Evolutionary conservation across 257 asterid species (phyloP).

Genomic region (Solanum virginianum): DNA sequence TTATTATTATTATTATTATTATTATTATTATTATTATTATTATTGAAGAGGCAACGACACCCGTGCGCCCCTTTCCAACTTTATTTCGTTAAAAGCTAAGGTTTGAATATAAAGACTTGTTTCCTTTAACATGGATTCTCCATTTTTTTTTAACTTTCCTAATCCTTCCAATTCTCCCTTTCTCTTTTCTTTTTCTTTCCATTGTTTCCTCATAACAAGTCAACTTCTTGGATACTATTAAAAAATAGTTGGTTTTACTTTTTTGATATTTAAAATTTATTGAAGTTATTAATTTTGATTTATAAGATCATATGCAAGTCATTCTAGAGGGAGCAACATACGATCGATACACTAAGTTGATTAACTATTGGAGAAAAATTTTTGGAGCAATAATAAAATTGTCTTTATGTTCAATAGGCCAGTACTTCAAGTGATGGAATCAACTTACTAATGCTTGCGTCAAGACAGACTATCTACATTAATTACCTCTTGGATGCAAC

Average conservation of each 20-base stretch:
- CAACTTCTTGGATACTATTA: not conserved
- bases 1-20: not conserved
- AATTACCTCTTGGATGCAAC: not conserved
- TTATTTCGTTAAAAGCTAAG: not conserved
- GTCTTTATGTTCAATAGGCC: not conserved
- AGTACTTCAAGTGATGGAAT: no score
- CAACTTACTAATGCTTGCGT: not conserved
- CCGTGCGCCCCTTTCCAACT: not conserved
- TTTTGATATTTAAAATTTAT: not conserved
- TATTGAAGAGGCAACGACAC: not conserved
- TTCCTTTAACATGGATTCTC: no score
- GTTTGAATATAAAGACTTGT: not conserved
- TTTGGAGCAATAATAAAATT: not conserved
- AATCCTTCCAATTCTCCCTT: not conserved
- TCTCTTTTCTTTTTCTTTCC: not conserved
- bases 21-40: no score
- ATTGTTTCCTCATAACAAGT: not conserved
- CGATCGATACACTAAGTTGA: no score
- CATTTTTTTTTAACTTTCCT: not conserved
- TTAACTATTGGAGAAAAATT: not conserved
- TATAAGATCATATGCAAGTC: not conserved
- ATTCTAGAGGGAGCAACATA: not conserved
- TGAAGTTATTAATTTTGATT: not conserved
- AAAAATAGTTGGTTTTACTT: not conserved
- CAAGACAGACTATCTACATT: not conserved